Evolutionary conservation across 2,329 filamentous ascomycete genomes (phyloP).

Genomic region (Corynespora cassiicola): DNA sequence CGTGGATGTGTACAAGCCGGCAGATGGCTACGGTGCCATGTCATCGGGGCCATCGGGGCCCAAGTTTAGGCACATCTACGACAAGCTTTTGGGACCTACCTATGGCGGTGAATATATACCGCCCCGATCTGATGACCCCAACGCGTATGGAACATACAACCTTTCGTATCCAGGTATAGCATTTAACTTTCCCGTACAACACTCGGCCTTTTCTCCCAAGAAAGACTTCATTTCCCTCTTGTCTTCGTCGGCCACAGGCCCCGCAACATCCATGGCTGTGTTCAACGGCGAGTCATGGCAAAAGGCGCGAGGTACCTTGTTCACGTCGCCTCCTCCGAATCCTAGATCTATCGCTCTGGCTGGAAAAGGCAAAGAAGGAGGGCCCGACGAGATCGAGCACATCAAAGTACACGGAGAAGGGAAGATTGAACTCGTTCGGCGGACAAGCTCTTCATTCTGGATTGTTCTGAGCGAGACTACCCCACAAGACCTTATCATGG

Average conservation of each 20-base stretch:
- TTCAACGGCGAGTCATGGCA: constrained; percentile 93
- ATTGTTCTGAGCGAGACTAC: constrained; percentile 85
- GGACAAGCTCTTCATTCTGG: constrained; percentile 70
- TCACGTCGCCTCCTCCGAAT: constrained; percentile 75
- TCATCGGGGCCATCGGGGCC: constrained; percentile 63
- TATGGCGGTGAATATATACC: constrained; percentile 92
- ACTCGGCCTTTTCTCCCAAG: constrained; percentile 75
- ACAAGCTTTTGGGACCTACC: constrained; percentile 89
- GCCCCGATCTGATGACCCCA: constrained; percentile 60
- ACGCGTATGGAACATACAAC: constrained; percentile 75
- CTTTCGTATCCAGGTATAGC: constrained; percentile 94
- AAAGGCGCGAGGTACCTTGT: constrained; percentile 77
- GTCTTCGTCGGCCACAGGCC: constrained; percentile 76
- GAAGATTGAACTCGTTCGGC: constrained; percentile 76
- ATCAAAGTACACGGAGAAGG: constrained; percentile 81
- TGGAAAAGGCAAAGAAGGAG: constrained; percentile 75
- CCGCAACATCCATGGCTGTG: constrained; percentile 86
- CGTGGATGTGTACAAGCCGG: constrained; percentile 76
- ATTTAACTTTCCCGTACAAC: constrained; percentile 83
- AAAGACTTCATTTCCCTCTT: constrained; percentile 86
- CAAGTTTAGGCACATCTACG: constrained; percentile 88
- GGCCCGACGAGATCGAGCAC: constrained; percentile 88
- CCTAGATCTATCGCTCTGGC: constrained; percentile 74
- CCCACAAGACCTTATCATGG: constrained; percentile 87
- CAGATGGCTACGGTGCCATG: constrained; percentile 32